Conservation (phyloP, 805 yeast genomes). For the Nematodospora valgi region DNA sequence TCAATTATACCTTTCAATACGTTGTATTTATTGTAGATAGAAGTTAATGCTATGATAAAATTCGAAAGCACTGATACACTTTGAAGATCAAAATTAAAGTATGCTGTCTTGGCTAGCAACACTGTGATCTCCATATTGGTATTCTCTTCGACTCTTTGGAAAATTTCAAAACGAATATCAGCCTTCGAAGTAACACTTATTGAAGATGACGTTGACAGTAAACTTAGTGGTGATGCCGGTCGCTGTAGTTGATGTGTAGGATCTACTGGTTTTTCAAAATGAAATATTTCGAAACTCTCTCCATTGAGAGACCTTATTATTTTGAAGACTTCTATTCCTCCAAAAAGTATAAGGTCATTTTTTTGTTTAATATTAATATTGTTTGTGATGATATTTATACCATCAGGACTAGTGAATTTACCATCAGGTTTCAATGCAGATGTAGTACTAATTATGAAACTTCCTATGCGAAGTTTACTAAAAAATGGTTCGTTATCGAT, state of each 20-base stretch:
- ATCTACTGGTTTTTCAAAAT: slow-evolving; percentile 15
- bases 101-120: slow-evolving; percentile 42
- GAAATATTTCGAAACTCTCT: slow-evolving; percentile 21
- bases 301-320: slow-evolving; percentile 19
- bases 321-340: slow-evolving; percentile 41
- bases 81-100: slow-evolving; percentile 16
- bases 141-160: slow-evolving; percentile 16
- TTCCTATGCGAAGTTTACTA: slow-evolving; percentile 34
- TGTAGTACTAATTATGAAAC: slow-evolving; percentile 40
- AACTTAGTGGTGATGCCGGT: slow-evolving; percentile 6
- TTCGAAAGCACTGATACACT: slow-evolving; percentile 25
- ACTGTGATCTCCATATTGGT: slow-evolving; percentile 31
- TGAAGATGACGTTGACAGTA: slow-evolving; percentile 6
- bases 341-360: slow-evolving; percentile 40
- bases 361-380: slow-evolving; percentile 43
- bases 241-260: slow-evolving; percentile 1
- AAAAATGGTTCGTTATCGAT: slow-evolving; percentile 23
- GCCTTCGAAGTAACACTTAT: slow-evolving; percentile 23
- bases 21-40: slow-evolving; percentile 18
- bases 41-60: slow-evolving; percentile 20
- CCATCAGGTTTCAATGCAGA: slow-evolving; percentile 45
- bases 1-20: slow-evolving; percentile 12
- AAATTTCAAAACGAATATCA: slow-evolving; percentile 54
- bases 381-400: slow-evolving; percentile 18
- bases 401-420: slow-evolving; percentile 32